Evolutionary conservation across 441 rosid genomes (phyloP).

Genomic region (Pelargonium citronellum): DNA sequence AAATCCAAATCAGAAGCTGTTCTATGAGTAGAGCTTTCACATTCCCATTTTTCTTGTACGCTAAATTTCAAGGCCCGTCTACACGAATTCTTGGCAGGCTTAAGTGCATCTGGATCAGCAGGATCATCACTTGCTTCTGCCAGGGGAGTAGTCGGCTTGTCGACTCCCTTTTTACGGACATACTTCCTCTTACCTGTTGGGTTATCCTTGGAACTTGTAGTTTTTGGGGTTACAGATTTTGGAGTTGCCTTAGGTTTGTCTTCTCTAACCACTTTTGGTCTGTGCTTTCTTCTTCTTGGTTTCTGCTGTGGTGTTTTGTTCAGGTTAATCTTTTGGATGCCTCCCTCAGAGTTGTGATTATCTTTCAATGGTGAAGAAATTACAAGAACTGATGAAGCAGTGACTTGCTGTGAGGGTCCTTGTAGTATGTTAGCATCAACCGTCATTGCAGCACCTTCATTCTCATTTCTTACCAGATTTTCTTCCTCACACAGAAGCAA

Average conservation of each 20-base stretch:
- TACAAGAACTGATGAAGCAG: conserved; percentile 28
- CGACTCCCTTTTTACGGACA: conserved; percentile 32
- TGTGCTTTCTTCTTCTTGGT: conserved; percentile 23
- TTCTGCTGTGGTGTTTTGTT: conserved; percentile 25
- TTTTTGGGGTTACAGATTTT: conserved; percentile 4
- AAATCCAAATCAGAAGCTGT: conserved; percentile 18
- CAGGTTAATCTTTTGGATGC: conserved; percentile 18
- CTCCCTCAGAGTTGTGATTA: conserved; percentile 33
- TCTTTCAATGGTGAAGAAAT: conserved; percentile 22
- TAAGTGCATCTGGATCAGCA: conserved; percentile 25
- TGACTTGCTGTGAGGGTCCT: conserved; percentile 23
- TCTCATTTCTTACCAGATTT: conserved; percentile 22
- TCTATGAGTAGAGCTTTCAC: conserved; percentile 22
- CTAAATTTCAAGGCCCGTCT: conserved; percentile 48
- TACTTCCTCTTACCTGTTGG: conserved; percentile 44
- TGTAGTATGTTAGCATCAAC: conserved; percentile 12
- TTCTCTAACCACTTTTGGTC: conserved; percentile 26
- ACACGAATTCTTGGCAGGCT: conserved; percentile 35
- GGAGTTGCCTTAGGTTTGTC: conserved; percentile 11
- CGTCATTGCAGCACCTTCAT: conserved; percentile 27
- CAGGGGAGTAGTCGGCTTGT: conserved; percentile 23
- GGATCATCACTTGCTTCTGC: conserved; percentile 27
- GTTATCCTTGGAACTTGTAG: conserved; percentile 23
- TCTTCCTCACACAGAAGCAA: conserved; percentile 19
- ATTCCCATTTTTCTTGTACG: conserved; percentile 18